Base-by-base conservation (phyloP, 1,284 basidiomycete genomes). In the Sphagnurus paluster region DNA sequence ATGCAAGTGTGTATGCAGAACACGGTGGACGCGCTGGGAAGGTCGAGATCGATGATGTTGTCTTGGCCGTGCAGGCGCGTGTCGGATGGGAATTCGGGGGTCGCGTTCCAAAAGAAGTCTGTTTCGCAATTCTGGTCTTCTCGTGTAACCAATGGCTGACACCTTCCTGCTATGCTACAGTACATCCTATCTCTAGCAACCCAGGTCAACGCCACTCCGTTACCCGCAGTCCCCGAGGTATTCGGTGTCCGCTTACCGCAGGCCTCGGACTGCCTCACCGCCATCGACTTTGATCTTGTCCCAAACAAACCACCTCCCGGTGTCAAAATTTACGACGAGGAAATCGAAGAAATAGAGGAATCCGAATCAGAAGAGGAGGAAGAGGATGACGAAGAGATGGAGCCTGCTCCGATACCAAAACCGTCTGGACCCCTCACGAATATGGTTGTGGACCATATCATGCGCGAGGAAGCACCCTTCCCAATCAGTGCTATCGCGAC, bases 71-170 rank as follows among this genome's bases (percentile, higher is more conserved):
- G 16, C 93, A 97, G 65, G 88, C 91, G 20, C 80, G 94, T 44
- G 91, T 96, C 11, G 93, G 95, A 39, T 94, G 94, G 84, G 92
- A 94, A 64, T 92, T 96, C 65, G 93, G 90, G 23, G 91, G 93
- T 21, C 80, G 93, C 10, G 87, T 97, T 16, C 93, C 95, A 0
- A 93, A 98, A 69, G 97, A 98, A 80, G 96, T 97, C 56, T 58
- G 78, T 73, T 25, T 9, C 39, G 26, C 13, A 4, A 6, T 26
- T n/a, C n/a, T 23, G 17, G 20, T 23, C 25, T 35, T 44, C 16
- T 29, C 24, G 17, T 4, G 16, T 7, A 26, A 48, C 13, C 19
- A 42, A 33, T 16, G 24, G 26, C 32, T 33, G 29, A 39, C 35
- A 32, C 11, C 36, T 14, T 28, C 17, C 37, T n/a, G n/a, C n/a